Evolutionary conservation across 2,329 filamentous ascomycete genomes (phyloP).

Genomic region (Diaporthe nobilis): DNA sequence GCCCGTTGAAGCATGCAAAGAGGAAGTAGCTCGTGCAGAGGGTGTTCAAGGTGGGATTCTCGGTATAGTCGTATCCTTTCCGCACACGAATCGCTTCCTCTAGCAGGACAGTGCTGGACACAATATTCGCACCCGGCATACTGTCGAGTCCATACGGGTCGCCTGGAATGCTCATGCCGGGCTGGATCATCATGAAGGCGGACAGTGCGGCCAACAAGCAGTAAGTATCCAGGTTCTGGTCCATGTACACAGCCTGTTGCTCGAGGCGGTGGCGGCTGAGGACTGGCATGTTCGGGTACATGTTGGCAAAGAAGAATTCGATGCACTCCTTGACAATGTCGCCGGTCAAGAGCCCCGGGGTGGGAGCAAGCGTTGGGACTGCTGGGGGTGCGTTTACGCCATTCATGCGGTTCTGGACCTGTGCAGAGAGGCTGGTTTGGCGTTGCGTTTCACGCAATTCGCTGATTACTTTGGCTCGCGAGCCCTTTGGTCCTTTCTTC

Average conservation of each 20-base stretch:
- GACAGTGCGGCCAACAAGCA: slow-evolving; percentile 75
- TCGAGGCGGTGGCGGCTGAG: slow-evolving; percentile 71
- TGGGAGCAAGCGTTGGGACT: slow-evolving; percentile 65
- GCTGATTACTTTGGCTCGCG: slow-evolving; percentile 81
- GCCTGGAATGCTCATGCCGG: slow-evolving; percentile 73
- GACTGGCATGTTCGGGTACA: slow-evolving; percentile 76
- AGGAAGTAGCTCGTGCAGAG: slow-evolving; percentile 85
- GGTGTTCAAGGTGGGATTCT: slow-evolving; percentile 68
- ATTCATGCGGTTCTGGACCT: slow-evolving; percentile 72
- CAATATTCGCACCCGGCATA: slow-evolving; percentile 71
- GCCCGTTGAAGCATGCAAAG: slow-evolving; percentile 78
- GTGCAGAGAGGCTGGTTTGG: slow-evolving; percentile 74
- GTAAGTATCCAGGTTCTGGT: slow-evolving; percentile 74
- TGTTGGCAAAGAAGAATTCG: slow-evolving; percentile 77
- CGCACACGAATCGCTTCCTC: slow-evolving; percentile 77
- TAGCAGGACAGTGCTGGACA: slow-evolving; percentile 76
- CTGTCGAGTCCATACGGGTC: slow-evolving; percentile 71
- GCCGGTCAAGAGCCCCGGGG: slow-evolving; percentile 71
- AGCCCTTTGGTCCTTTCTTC: slow-evolving; percentile 83
- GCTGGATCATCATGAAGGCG: slow-evolving; percentile 78
- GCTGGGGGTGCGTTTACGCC: slow-evolving; percentile 65
- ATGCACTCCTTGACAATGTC: slow-evolving; percentile 77
- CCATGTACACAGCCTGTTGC: slow-evolving; percentile 71
- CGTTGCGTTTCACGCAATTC: slow-evolving; percentile 79
- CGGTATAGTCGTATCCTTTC: slow-evolving; percentile 73